phyloP scores from a whole-genome alignment of 192 early-diverging fungal genomes.

The Obelidium mucronatum region DNA sequence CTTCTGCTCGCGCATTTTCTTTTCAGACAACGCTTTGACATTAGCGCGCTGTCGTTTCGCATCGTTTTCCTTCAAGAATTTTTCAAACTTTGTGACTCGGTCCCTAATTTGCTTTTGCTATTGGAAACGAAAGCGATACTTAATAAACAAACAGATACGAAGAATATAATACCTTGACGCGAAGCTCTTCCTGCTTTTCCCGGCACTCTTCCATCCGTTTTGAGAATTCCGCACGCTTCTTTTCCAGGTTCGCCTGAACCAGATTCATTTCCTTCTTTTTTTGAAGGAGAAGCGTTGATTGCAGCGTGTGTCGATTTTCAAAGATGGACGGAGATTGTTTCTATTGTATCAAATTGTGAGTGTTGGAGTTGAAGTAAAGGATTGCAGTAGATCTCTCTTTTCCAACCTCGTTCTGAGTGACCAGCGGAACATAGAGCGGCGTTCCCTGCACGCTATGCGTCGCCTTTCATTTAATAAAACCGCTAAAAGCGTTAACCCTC shows the following conservation, averaged over 20 bases:
- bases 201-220: conserved; percentile 71
- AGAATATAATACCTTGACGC: conserved; percentile 51
- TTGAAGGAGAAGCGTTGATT: conserved; percentile 65
- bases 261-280: conserved; percentile 68
- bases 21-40: conserved; percentile 61
- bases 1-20: conserved; percentile 64
- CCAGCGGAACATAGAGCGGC: conserved; percentile 37
- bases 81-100: conserved; percentile 69
- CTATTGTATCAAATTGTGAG: conserved; percentile 9
- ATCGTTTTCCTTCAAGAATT: conserved; percentile 72
- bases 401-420: conserved; percentile 47
- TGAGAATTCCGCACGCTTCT: conserved; percentile 61
- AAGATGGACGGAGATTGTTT: conserved; percentile 47
- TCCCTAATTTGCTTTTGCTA: conserved; percentile 72
- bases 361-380: background rate
- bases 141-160: background rate
- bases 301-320: conserved; percentile 54
- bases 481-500: background rate
- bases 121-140: background rate
- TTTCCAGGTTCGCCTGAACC: conserved; percentile 61
- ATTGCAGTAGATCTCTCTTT: conserved; percentile 16
- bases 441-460: conserved; percentile 25
- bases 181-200: conserved; percentile 67
- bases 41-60: conserved; percentile 68
- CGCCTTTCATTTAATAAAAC: background rate